Conservation (phyloP, 2,329 filamentous ascomycete genomes). For the Fusarium torreyae region DNA sequence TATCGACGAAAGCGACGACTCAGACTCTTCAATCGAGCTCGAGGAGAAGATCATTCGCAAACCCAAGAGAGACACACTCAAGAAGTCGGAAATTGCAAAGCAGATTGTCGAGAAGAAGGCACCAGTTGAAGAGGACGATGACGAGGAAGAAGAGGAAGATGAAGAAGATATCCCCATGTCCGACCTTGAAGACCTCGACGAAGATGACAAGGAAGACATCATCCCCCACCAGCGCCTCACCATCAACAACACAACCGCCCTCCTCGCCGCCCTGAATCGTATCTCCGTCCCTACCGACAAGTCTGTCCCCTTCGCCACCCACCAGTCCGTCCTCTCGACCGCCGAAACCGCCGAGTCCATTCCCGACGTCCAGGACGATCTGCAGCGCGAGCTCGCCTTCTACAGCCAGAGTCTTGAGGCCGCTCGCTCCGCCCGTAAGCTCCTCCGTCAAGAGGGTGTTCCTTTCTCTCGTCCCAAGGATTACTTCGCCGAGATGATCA, state of each 20-base stretch:
- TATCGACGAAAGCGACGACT: conserved; percentile 73
- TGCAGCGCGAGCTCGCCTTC: conserved; percentile 92
- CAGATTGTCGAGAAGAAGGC: conserved; percentile 48
- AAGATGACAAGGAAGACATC: conserved; percentile 87
- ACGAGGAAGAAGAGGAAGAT: conserved; percentile 78
- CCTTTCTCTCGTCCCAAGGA: conserved; percentile 91
- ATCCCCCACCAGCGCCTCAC: conserved; percentile 93
- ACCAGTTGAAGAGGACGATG: conserved; percentile 57
- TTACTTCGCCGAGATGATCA: conserved; percentile 99
- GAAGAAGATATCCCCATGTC: conserved; percentile 92
- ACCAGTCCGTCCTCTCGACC: conserved; percentile 81
- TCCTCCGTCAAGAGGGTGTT: conserved; percentile 85
- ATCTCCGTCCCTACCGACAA: conserved; percentile 77
- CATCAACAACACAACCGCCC: conserved; percentile 95
- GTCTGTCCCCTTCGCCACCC: conserved; percentile 83
- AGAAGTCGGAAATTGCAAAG: conserved; percentile 51
- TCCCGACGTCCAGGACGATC: conserved; percentile 88
- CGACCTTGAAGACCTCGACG: conserved; percentile 83
- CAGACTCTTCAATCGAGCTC: conserved; percentile 82
- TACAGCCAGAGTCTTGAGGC: conserved; percentile 91
- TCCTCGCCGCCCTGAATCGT: conserved; percentile 84
- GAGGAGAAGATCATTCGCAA: conserved; percentile 77
- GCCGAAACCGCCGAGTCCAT: conserved; percentile 77
- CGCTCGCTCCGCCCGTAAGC: conserved; percentile 78
- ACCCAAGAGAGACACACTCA: conserved; percentile 62